Conservation (phyloP, 495 filamentous ascomycete species). For the Penicillium cosmopolitanum region DNA sequence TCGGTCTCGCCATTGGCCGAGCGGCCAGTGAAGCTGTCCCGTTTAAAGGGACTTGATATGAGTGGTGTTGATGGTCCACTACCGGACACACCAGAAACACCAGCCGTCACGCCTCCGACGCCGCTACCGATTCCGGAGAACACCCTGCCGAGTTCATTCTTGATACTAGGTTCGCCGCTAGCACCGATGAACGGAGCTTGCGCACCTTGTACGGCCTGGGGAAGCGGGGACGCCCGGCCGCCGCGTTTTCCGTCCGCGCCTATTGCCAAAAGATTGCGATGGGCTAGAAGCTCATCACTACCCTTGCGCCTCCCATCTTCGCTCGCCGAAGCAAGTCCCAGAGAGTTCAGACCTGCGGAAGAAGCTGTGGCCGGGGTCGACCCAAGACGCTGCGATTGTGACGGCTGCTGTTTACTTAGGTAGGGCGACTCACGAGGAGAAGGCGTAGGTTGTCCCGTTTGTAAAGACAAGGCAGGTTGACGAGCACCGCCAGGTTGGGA, state of each 20-base stretch:
- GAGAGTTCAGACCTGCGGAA: slow-evolving; percentile 27
- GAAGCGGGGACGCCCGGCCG: slow-evolving; percentile 74
- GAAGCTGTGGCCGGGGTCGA: slow-evolving; percentile 23
- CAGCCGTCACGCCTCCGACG: slow-evolving; percentile 64
- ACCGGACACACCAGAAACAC: slow-evolving; percentile 42
- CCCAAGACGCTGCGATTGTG: slow-evolving; percentile 35
- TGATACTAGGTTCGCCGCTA: slow-evolving; percentile 79
- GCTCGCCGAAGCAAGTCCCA: slow-evolving; percentile 30
- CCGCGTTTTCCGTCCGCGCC: slow-evolving; percentile 49
- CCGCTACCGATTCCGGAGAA: slow-evolving; percentile 91
- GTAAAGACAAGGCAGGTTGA: slow-evolving; percentile 36
- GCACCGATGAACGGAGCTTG: slow-evolving; percentile 77
- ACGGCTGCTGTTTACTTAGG: slow-evolving; percentile 33
- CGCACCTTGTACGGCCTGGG: slow-evolving; percentile 90
- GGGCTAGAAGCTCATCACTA: slow-evolving; percentile 58
- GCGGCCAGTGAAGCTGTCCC: slow-evolving; percentile 41
- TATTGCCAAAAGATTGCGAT: slow-evolving; percentile 49
- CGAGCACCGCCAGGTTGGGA: slow-evolving; percentile 45
- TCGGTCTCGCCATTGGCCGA: slow-evolving; percentile 40
- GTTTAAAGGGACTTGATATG: slow-evolving; percentile 58
- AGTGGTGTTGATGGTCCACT: slow-evolving; percentile 61
- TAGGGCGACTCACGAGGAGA: slow-evolving; percentile 43
- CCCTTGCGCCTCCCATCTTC: slow-evolving; percentile 56
- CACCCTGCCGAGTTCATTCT: slow-evolving; percentile 88
- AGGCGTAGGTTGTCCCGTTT: slow-evolving; percentile 41